These are phyloP conservation scores for Cyberlindnera lachancei DNA, from an alignment of 805 yeast species.

Conservation along the genomic window DNA sequence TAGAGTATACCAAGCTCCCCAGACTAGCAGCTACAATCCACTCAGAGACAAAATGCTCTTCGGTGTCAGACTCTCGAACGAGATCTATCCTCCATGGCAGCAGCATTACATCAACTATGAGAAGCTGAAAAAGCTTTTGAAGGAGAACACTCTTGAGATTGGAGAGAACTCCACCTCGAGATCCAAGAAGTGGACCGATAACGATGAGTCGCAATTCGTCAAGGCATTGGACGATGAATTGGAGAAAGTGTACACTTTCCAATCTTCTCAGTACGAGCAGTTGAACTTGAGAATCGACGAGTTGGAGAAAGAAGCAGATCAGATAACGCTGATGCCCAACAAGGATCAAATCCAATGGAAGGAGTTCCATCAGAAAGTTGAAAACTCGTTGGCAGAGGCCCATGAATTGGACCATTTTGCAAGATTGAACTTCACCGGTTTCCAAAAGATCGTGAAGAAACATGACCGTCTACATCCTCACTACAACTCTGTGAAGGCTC, in stretches of 20 bases:
- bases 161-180: constrained; percentile 16
- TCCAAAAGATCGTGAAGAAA: constrained; percentile 88
- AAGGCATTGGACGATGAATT: constrained; percentile 58
- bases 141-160: constrained; percentile 54
- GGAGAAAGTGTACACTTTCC: constrained; percentile 73
- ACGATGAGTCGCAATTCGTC: constrained; percentile 66
- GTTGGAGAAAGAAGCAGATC: constrained; percentile 54
- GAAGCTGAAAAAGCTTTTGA: constrained; percentile 54
- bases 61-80: constrained; percentile 75
- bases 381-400: constrained; percentile 64
- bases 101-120: constrained; percentile 62
- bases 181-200: constrained; percentile 50
- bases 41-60: constrained; percentile 82
- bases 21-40: no score
- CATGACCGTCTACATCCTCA: constrained; percentile 87
- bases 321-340: constrained; percentile 21
- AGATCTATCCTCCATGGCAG: constrained; percentile 86
- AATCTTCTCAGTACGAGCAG: constrained; percentile 56
- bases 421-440: constrained; percentile 90
- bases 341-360: constrained; percentile 46
- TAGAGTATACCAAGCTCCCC: no score
- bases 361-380: constrained; percentile 60
- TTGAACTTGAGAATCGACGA: constrained; percentile 56
- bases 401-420: constrained; percentile 86
- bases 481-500: constrained; percentile 78